A percentile compares a stretch with the other conserved stretches of the same genome.
Evolutionary conservation across 2,329 filamentous ascomycete genomes (phyloP).

Genomic region (Phialophora macrospora): DNA sequence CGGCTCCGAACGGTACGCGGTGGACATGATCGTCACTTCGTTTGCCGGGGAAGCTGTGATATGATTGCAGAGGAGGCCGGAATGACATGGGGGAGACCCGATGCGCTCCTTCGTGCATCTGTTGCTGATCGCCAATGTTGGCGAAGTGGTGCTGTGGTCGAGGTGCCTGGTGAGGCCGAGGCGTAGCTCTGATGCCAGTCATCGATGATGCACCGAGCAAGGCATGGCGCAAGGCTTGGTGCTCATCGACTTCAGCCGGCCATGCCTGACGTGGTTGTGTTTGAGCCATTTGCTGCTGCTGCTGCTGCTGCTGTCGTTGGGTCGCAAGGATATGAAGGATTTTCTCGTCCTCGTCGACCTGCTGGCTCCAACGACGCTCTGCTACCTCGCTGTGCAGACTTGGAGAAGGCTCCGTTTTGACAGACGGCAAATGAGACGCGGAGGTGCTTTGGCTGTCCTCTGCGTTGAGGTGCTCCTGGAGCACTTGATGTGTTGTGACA

Average conservation of each 20-base stretch:
- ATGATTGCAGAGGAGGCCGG: constrained; percentile 19
- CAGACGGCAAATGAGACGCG: neutral
- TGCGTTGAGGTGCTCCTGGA: constrained; percentile 35
- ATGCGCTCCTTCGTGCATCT: constrained; percentile 11
- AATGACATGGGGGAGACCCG: constrained; percentile 17
- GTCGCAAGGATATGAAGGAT: constrained; percentile 5
- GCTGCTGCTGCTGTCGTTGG: constrained; percentile 7
- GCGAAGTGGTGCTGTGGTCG: constrained; percentile 1
- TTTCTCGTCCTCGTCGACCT: constrained; percentile 15
- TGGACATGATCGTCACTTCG: constrained; percentile 2
- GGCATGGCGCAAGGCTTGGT: constrained; percentile 20
- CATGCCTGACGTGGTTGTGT: neutral
- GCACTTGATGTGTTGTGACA: constrained; percentile 31
- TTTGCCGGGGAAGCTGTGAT: constrained; percentile 25
- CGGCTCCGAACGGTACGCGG: neutral
- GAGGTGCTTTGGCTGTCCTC: neutral
- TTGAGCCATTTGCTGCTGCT: constrained; percentile 1
- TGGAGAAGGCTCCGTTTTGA: constrained; percentile 9
- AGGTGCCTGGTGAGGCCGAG: neutral
- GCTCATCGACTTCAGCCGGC: constrained; percentile 11
- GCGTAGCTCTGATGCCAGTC: constrained; percentile 3
- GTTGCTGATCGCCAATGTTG: neutral
- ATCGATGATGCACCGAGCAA: constrained; percentile 22
- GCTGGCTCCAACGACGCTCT: constrained; percentile 3
- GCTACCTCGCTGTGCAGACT: constrained; percentile 5